Conservation (phyloP, 257 asterid species). For the Haberlea rhodopensis region DNA sequence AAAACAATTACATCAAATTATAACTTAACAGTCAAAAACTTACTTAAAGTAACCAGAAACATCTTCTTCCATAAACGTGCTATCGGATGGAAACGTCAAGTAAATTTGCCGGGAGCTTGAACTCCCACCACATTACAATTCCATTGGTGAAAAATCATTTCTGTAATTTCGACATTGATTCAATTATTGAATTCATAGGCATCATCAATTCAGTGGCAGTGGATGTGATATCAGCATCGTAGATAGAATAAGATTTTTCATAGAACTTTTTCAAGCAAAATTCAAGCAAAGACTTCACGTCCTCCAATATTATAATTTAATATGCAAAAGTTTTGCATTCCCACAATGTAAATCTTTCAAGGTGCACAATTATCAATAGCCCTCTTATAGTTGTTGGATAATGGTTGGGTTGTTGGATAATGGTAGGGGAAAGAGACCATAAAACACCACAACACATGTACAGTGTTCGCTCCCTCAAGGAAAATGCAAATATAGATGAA, state of each 20-base stretch:
- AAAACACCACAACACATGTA: not conserved
- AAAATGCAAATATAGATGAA: not conserved
- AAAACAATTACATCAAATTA: no score
- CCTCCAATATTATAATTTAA: slow-evolving; percentile 1
- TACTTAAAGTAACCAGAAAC: slow-evolving; percentile 82
- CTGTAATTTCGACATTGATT: slow-evolving; percentile 48
- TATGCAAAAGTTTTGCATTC: not conserved
- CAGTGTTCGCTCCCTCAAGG: not conserved
- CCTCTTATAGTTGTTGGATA: no score
- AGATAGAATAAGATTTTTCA: slow-evolving; percentile 4
- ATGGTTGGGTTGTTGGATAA: no score
- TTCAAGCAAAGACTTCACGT: not conserved
- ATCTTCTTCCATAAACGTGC: slow-evolving; percentile 85
- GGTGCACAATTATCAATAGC: not conserved
- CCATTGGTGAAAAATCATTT: slow-evolving; percentile 47
- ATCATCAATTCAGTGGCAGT: slow-evolving; percentile 34
- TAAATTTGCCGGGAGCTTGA: slow-evolving; percentile 74
- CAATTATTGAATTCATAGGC: slow-evolving; percentile 34
- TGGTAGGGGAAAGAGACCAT: no score
- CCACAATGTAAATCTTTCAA: not conserved
- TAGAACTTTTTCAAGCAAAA: slow-evolving; percentile 9
- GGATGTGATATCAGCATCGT: slow-evolving; percentile 33
- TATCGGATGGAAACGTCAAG: slow-evolving; percentile 87
- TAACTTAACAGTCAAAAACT: not conserved
- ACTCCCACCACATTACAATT: slow-evolving; percentile 40